Evolutionary conservation across 352 stramenopile genomes (phyloP), one percentile per base, ranked within the genome.

Genomic region (Phytopythium aichiense): DNA sequence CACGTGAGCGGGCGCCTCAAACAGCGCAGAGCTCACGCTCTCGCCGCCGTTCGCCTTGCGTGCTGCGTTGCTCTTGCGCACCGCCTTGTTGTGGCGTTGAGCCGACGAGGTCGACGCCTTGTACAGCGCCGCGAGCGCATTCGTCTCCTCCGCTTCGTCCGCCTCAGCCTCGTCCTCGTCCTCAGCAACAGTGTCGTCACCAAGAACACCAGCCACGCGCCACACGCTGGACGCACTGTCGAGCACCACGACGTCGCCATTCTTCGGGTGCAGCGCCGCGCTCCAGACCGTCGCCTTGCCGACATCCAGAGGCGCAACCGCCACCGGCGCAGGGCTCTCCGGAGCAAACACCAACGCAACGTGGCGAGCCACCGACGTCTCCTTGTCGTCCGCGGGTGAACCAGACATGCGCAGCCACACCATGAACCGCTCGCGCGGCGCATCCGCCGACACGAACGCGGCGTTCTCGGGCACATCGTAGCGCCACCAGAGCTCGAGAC

Each of bases 1-100:
- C 45, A 94, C 87, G 68, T 95, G 87, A 16, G 79, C 80, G 12
- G 87, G 84, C 8, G 84, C 87, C 31, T 92, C 81, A 65, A 95
- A 94, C 59, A 95, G 69, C 22, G 58, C 35, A 9, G 65, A 58
- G 25, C 48, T 64, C 43, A 65, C 76, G 50, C 42, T 49, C 53
- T 56, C 31, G n/a, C 56, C 61, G 31, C 52, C 69, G 5, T 12
- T 31, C 22, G 22, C 2, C 51, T 62, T 71, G 40, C 60, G 71
- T 31, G 54, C 54, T 13, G 59, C 31, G 28, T 71, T 68, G 25
- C 22, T 57, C 61, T 74, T 53, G 22, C 57, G 59, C 1, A 23
- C 25, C 22, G 71, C 73, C 45, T 75, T 74, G 33, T 58, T 58
- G 31, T 56, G 49, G 20, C 35, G 51, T 28, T 42, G 45, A 23